Evolutionary conservation across 2,329 filamentous ascomycete species (phyloP), one percentile per base, ranked within the genome.

Genomic region (Neofusicoccum cordaticola): DNA sequence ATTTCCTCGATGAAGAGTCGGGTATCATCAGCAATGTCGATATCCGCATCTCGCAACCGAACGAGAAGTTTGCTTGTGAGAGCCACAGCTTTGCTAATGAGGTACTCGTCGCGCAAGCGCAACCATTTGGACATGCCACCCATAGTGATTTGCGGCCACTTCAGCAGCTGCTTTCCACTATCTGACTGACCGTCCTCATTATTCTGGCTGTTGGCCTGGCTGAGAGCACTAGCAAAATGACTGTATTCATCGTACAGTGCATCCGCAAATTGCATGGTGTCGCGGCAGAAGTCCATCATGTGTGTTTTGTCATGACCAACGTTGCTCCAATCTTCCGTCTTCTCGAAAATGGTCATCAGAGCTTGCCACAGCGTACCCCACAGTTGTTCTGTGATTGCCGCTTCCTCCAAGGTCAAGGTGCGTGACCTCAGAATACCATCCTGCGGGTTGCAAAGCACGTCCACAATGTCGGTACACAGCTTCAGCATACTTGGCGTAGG

Each of bases 231-330:
- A 2, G 91, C 87, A 67, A 99, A 88, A 65, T 97, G 85, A 58
- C 88, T 89, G 74, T 96, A 95, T 70, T 97, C 89, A 45, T 91
- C 88, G 72, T 98, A 91, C 1, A 97, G 84, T 41, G 86, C 85
- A 72, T 96, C 91, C 0, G 94, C 93, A 72, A 97, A 91, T 71
- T 98, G 92, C 86, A 99, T 99, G 13, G 91, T 91, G 73, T 97
- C 92, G 69, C 95, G 89, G 73, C 93, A 97, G 72, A 98, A 97
- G 65, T 97, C 89, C 71, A 93, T 89, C 91, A 99, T 93, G 62
- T 86, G 82, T 19, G 82, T 78, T 73, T 92, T 95, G 58, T 94
- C 89, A 65, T 91, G 87, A 3, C 85, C 85, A 13, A 86, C 81
- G 51, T 79, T 78, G 68, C 92, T 92, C 95, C 95, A 99, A 11